A percentile compares a stretch with the other conserved stretches of the same genome.
phyloP scores from a whole-genome alignment of 768 basidiomycete species.

The Serendipita indica region DNA sequence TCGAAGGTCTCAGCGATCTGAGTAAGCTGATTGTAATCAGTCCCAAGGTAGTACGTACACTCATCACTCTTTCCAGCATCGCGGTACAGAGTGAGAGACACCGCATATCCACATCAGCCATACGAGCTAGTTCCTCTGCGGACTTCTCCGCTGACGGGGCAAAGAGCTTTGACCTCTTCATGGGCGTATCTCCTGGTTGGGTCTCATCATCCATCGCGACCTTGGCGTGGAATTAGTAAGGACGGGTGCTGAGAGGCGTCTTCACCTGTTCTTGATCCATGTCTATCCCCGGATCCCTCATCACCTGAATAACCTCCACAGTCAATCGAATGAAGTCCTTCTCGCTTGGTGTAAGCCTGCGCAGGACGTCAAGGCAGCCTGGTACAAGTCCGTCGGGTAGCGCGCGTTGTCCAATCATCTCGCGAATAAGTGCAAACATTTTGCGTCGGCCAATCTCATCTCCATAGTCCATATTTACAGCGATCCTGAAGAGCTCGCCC shows the following conservation, averaged over 20 bases:
- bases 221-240: not conserved
- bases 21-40: not conserved
- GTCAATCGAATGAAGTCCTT: slow-evolving; percentile 76
- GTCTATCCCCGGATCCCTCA: slow-evolving; percentile 40
- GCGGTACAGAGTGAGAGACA: slow-evolving; percentile 67
- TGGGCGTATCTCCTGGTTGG: slow-evolving; percentile 20
- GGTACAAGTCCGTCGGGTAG: slow-evolving; percentile 59
- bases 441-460: slow-evolving; percentile 84
- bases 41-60: slow-evolving; percentile 34
- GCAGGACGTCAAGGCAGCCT: slow-evolving; percentile 69
- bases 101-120: slow-evolving; percentile 53
- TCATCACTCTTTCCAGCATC: slow-evolving; percentile 73
- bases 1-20: slow-evolving; percentile 31
- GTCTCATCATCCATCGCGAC: slow-evolving; percentile 13
- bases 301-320: slow-evolving; percentile 73
- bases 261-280: slow-evolving; percentile 27
- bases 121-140: slow-evolving; percentile 41
- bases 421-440: slow-evolving; percentile 75
- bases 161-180: slow-evolving; percentile 22
- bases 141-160: slow-evolving; percentile 29
- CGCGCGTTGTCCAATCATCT: slow-evolving; percentile 56
- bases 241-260: slow-evolving; percentile 16
- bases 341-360: slow-evolving; percentile 55
- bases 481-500: slow-evolving; percentile 67
- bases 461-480: slow-evolving; percentile 69